A percentile compares a stretch with the other conserved stretches of the same genome.
These are phyloP conservation scores for Boletus barrowsii DNA, from an alignment of 768 basidiomycete genomes.

Conservation along the genomic window DNA sequence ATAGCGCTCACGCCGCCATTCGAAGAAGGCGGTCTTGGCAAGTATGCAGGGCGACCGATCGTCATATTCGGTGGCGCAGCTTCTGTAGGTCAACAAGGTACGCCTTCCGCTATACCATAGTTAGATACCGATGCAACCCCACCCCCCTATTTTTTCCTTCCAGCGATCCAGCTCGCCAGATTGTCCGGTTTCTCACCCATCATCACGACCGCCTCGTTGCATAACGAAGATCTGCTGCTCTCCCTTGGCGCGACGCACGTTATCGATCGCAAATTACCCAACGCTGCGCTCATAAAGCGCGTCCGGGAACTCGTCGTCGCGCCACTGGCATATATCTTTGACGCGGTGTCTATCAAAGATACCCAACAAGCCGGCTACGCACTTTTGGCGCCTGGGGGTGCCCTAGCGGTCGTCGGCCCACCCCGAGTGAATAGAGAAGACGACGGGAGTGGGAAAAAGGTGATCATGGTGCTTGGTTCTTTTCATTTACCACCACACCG, in stretches of 20 bases:
- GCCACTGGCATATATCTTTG: slow-evolving; percentile 17
- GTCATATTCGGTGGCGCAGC: slow-evolving; percentile 37
- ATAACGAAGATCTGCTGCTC: slow-evolving; percentile 29
- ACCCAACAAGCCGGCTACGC: slow-evolving; percentile 33
- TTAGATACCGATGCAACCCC: too few species aligned
- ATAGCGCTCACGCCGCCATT: slow-evolving; percentile 30
- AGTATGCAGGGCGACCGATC: slow-evolving; percentile 30
- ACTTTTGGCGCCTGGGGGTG: slow-evolving; percentile 30
- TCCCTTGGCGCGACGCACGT: slow-evolving; percentile 37
- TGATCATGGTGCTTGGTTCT: not conserved
- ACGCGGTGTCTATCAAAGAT: slow-evolving; percentile 29
- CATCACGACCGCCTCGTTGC: slow-evolving; percentile 37
- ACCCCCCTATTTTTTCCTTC: too few species aligned
- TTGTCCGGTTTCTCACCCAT: slow-evolving; percentile 35
- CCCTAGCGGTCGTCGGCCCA: slow-evolving; percentile 10
- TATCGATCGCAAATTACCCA: slow-evolving; percentile 28
- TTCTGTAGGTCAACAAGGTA: slow-evolving; percentile 38
- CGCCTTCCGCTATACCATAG: not conserved
- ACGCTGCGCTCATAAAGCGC: not conserved
- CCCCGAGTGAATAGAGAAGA: not conserved
- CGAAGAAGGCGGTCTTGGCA: slow-evolving; percentile 24
- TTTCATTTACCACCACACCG: slow-evolving; percentile 2
- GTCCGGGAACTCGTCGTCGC: not conserved
- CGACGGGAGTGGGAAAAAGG: not conserved
- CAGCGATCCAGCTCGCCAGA: slow-evolving; percentile 32